Base-by-base conservation (phyloP, 225 moss, liverwort and hornwort species). In the Anthoceros angustus region DNA sequence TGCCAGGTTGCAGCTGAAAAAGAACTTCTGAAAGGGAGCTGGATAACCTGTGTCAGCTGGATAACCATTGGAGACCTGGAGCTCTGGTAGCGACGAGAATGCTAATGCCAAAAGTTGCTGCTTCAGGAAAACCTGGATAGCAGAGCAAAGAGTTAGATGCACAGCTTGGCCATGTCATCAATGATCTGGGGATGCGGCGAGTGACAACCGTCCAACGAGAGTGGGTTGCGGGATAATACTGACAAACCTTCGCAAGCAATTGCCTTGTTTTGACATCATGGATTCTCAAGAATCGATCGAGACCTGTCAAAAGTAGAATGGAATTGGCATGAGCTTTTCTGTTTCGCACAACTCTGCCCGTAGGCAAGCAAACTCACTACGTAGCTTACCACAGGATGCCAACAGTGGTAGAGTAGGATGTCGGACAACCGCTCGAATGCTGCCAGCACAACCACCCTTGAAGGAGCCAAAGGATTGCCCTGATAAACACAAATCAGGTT, bases 371-470 rank as follows among this genome's bases (percentile, higher is more conserved):
- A 21, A 14, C 7, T n/a, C 14, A 18, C 7, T 0, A 20, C 41
- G 23, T 41, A 25, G 64, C 78, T 43, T 78, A 91, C 95, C 95
- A 71, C 95, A 91, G 43, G 95, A 91, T 32, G 86, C 95, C 77
- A 98, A 78, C 9, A 91, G 70, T 10, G 91, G 88, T 9, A 85
- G 72, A 64, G 62, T 70, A 72, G 95, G 83, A 81, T 98, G 95
- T 68, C 85, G 79, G 23, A 76, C 81, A 8, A 98, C 82, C 5
- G 88, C 79, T 43, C 95, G 83, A 48, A 98, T 75, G 70, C 95
- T 91, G 65, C 95, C 95, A 21, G 95, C 79, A 76, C 88, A 78
- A 71, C 88, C 91, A 2, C 95, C 91, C 81, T 98, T 98, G 66
- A 98, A 98, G 43, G 82, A 79, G 67, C 95, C 95, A 61, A 89